Percentiles rank a stretch among this genome's conserved stretches.
phyloP scores from a whole-genome alignment of 257 asterid species.

The Solanum commersonii region DNA sequence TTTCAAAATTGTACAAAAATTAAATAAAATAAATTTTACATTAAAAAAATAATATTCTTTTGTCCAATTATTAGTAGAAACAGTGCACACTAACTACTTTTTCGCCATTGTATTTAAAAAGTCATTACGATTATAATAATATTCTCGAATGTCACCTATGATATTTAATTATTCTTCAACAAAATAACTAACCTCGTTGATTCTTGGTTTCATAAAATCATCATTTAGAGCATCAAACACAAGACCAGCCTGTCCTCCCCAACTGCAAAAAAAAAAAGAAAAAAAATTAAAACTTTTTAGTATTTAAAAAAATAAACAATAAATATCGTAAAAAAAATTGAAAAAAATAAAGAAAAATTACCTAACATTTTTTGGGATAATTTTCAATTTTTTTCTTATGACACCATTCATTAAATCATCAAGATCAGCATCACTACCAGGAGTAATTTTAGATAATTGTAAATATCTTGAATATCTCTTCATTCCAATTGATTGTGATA shows the following conservation, averaged over 20 bases:
- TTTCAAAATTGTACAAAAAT: neutral
- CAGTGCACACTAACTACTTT: neutral
- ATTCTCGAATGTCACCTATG: neutral
- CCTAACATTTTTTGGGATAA: constrained; percentile 54
- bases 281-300: neutral
- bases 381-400: constrained; percentile 63
- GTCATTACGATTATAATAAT: neutral
- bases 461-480: constrained; percentile 61
- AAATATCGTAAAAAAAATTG: neutral
- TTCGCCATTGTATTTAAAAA: neutral
- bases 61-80: neutral
- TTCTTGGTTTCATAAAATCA: constrained; percentile 89
- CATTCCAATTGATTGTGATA: constrained; percentile 25
- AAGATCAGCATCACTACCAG: constrained; percentile 47
- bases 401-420: constrained; percentile 63
- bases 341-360: constrained; percentile 8
- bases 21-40: neutral
- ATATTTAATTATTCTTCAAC: neutral
- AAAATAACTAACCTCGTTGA: constrained; percentile 46
- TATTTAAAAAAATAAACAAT: neutral
- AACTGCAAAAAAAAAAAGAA: constrained; percentile 25
- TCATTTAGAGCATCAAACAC: constrained; percentile 46
- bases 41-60: too few species aligned
- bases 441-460: constrained; percentile 31
- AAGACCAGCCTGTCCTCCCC: constrained; percentile 58